phyloP scores from a whole-genome alignment of 768 basidiomycete genomes.

The Inosperma sp. region DNA sequence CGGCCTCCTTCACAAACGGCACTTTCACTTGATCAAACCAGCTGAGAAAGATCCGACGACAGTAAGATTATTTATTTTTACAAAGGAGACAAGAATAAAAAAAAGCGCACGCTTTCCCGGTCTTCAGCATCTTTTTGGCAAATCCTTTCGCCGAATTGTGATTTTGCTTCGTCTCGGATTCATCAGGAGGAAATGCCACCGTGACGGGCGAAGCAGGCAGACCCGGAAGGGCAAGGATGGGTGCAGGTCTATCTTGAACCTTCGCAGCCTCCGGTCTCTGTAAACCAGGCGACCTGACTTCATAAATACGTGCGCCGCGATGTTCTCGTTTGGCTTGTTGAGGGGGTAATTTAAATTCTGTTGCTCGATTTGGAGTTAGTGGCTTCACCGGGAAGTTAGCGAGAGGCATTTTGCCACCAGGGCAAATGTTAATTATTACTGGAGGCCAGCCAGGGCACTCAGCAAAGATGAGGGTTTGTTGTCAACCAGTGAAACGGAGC shows the following conservation, averaged over 20 bases:
- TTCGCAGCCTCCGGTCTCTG: slow-evolving; percentile 14
- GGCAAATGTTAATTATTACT: slow-evolving; percentile 16
- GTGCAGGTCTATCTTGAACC: slow-evolving; percentile 22
- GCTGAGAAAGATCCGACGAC: neutral
- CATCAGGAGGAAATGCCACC: slow-evolving; percentile 18
- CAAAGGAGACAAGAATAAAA: no score
- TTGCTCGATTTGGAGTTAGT: slow-evolving; percentile 13
- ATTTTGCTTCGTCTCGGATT: no score
- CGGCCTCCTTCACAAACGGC: slow-evolving; percentile 16
- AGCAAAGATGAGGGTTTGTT: slow-evolving; percentile 8
- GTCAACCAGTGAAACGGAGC: slow-evolving; percentile 6
- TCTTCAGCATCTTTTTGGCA: slow-evolving; percentile 14
- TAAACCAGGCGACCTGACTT: slow-evolving; percentile 16
- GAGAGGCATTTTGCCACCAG: slow-evolving; percentile 26
- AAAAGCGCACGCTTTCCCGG: neutral
- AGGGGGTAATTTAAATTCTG: slow-evolving; percentile 11
- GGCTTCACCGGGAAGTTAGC: slow-evolving; percentile 21
- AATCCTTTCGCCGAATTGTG: slow-evolving; percentile 16
- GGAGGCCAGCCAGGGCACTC: slow-evolving; percentile 25
- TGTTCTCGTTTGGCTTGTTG: slow-evolving; percentile 13
- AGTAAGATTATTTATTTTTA: no score
- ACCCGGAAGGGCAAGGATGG: slow-evolving; percentile 23
- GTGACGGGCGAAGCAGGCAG: slow-evolving; percentile 17
- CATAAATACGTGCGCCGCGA: slow-evolving; percentile 21
- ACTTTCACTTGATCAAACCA: slow-evolving; percentile 17